Evolutionary conservation across 2,329 filamentous ascomycete genomes (phyloP), one percentile per base, ranked within the genome.

Genomic region (Epichloe elymi): DNA sequence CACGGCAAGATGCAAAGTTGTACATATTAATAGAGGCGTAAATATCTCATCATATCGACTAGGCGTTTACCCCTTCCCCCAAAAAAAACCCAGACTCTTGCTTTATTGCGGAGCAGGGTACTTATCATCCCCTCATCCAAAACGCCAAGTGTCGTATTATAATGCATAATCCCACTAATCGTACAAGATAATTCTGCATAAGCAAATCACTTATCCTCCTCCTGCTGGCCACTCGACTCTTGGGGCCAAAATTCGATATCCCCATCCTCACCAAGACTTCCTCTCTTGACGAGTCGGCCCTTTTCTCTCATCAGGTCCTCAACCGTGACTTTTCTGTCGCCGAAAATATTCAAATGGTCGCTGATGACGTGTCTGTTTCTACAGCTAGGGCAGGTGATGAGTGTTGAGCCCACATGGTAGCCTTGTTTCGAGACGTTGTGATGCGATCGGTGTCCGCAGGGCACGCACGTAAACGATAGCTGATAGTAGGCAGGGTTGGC

Each of bases 171-270:
- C 40, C 8, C 38, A 17, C 10, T 17, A 44, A 30, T 15, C 39
- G 23, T 38, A 23, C 40, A 26, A 19, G 12, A 26, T 17, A 15
- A 30, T 15, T 44, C 12, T 35, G 30, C n/a, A n/a, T 12, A 44
- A 30, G 17, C 33, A 15, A 17, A 46, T 51, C 37, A 46, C 42
- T 41, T 20, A 8, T 40, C 30, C 15, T 19, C 20, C 11, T 30
- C 40, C 35, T 17, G n/a, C 38, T 38, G 36, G 19, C 26, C 26
- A 26, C 63, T 54, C 46, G 49, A 69, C 15, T 82, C 80, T 57
- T 95, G 87, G 33, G 86, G 84, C 85, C 89, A 95, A 59, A 96
- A 93, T 66, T 97, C 91, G 46, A 96, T 71, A 63, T 95, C 86
- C n/a, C 88, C 88, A 57, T 90, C 83, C 57, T 82, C 79, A 48